These are phyloP conservation scores for Quercus parvula DNA, from an alignment of 306 rosid species.

Conservation along the genomic window DNA sequence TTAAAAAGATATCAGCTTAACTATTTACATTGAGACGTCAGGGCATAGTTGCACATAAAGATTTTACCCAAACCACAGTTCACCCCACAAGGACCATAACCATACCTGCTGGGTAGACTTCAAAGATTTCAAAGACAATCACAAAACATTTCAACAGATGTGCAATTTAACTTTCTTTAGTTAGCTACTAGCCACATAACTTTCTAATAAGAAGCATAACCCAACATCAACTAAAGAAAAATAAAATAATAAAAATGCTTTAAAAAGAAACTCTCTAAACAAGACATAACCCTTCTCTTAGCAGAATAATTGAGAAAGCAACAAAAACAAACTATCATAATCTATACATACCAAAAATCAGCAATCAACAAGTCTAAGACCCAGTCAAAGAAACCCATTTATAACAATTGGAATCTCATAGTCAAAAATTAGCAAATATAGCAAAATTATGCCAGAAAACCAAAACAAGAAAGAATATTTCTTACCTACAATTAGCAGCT, in stretches of 20 bases:
- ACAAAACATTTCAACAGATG: not conserved
- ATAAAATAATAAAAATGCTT: not conserved
- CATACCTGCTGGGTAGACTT: not conserved
- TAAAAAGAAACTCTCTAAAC: not conserved
- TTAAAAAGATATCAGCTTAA: not conserved
- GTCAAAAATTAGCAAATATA: not conserved
- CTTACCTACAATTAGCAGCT: slow-evolving; percentile 88
- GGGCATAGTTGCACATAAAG: too few species aligned
- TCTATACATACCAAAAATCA: too few species aligned
- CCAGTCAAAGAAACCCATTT: not conserved
- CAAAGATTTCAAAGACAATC: not conserved
- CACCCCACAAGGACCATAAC: not conserved
- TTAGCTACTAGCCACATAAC: not conserved
- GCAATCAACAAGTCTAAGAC: too few species aligned
- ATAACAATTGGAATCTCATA: not conserved
- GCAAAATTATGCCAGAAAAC: not conserved
- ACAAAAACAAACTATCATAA: too few species aligned
- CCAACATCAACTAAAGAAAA: slow-evolving; percentile 7
- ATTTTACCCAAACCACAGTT: too few species aligned
- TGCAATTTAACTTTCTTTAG: not conserved
- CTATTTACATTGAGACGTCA: not conserved
- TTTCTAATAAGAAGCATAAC: not conserved
- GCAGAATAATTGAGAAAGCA: not conserved
- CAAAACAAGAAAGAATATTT: not conserved
- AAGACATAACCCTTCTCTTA: not conserved